Evolutionary conservation across 2,329 filamentous ascomycete genomes (phyloP).

Genomic region (Colletotrichum falcatum): DNA sequence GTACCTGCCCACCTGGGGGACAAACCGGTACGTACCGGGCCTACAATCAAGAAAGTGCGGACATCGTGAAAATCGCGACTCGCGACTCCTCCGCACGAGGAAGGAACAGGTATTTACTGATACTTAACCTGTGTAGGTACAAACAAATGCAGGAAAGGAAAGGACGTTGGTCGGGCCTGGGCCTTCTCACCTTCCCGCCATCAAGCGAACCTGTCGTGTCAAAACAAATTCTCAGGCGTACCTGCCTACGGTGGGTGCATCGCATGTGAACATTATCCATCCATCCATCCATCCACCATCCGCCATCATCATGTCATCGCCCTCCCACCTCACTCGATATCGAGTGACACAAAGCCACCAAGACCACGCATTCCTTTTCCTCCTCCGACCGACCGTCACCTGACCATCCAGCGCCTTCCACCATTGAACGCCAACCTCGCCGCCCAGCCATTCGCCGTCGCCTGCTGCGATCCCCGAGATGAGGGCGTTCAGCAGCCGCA

Average conservation of each 20-base stretch:
- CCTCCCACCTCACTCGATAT: background rate
- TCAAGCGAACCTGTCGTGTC: too few species aligned
- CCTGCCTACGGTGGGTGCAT: too few species aligned
- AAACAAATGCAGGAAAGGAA: too few species aligned
- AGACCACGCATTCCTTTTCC: slow-evolving; percentile 8
- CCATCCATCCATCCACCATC: background rate
- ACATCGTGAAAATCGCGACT: slow-evolving; percentile 15
- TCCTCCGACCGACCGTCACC: background rate
- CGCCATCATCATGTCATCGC: background rate
- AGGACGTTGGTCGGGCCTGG: background rate
- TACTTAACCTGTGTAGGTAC: too few species aligned
- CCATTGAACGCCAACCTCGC: background rate
- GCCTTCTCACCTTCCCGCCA: too few species aligned
- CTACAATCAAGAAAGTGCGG: background rate
- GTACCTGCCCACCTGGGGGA: too few species aligned
- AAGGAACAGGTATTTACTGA: background rate
- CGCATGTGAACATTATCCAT: too few species aligned
- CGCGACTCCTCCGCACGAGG: background rate
- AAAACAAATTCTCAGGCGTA: too few species aligned
- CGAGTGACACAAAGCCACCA: background rate
- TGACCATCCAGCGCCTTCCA: background rate
- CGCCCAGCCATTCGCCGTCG: background rate
- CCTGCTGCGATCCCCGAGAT: slow-evolving; percentile 31
- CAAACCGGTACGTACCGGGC: too few species aligned
- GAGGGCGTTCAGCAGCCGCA: slow-evolving; percentile 11